phyloP scores from a whole-genome alignment of 2,329 filamentous ascomycete genomes.

The Endothia cerciana region DNA sequence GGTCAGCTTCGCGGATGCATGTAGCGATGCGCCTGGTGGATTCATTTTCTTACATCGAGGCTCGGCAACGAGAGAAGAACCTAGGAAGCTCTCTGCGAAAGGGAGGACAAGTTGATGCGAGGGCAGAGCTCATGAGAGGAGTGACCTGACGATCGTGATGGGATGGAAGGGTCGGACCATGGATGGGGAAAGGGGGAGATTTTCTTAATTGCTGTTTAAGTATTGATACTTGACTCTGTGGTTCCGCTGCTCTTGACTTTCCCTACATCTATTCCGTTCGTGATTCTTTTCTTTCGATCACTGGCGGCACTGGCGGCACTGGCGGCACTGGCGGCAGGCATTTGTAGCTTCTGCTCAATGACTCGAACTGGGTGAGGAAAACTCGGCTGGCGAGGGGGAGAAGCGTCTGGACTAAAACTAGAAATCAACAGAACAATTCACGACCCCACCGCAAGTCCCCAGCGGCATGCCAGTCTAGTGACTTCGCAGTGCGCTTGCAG shows the following conservation, averaged over 20 bases:
- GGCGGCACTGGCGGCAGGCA: not conserved
- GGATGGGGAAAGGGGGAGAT: not conserved
- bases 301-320: not conserved
- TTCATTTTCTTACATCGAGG: constrained; percentile 22
- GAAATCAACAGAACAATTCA: not conserved
- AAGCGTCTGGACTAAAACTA: not conserved
- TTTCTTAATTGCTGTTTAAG: constrained; percentile 18
- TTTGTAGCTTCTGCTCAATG: not conserved
- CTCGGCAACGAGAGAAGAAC: constrained; percentile 19
- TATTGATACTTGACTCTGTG: constrained; percentile 19
- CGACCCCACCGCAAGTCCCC: not conserved
- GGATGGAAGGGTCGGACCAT: constrained; percentile 6
- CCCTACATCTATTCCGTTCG: not conserved
- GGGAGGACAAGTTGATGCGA: constrained; percentile 14
- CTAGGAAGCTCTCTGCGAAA: not conserved
- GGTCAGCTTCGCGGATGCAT: constrained; percentile 22
- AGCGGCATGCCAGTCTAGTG: not conserved
- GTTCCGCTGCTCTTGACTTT: constrained; percentile 1
- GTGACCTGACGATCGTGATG: constrained; percentile 15
- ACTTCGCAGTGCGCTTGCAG: not conserved
- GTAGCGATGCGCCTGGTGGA: constrained; percentile 15
- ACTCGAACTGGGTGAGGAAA: not conserved
- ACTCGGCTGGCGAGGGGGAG: not conserved
- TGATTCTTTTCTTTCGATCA: not conserved
- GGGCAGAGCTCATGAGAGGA: constrained; percentile 13